Evolutionary conservation across 2,329 filamentous ascomycete genomes (phyloP).

Genomic region (Whalleya microplaca): DNA sequence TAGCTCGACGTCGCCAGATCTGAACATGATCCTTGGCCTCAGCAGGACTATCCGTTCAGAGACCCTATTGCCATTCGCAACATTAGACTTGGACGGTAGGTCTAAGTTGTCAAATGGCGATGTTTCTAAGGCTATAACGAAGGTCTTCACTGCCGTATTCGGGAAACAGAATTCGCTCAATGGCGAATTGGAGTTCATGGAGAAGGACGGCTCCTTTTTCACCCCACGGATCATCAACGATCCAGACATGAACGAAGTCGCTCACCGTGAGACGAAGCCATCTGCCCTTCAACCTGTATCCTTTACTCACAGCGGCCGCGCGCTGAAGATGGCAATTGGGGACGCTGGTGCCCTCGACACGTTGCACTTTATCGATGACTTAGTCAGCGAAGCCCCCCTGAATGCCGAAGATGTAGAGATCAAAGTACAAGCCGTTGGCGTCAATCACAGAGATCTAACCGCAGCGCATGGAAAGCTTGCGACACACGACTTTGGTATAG

Average conservation of each 20-base stretch:
- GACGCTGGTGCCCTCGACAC: conserved; percentile 36
- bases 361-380: conserved; percentile 34
- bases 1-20: conserved; percentile 36
- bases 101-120: conserved; percentile 24
- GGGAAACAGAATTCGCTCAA: conserved; percentile 35
- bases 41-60: conserved; percentile 41
- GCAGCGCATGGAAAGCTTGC: conserved; percentile 34
- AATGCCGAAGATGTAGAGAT: conserved; percentile 40
- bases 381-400: conserved; percentile 33
- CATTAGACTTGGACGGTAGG: conserved; percentile 37
- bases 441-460: conserved; percentile 36
- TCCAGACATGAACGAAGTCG: conserved; percentile 45
- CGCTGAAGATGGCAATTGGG: conserved; percentile 33
- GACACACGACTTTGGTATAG: conserved; percentile 31
- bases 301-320: conserved; percentile 40
- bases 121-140: conserved; percentile 31
- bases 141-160: conserved; percentile 44
- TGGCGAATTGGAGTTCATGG: conserved; percentile 49
- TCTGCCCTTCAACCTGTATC: conserved; percentile 42
- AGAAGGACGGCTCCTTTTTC: conserved; percentile 43
- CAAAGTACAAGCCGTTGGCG: conserved; percentile 32
- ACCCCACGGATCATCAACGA: conserved; percentile 47
- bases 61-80: conserved; percentile 38
- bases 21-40: conserved; percentile 40
- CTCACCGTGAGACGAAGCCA: conserved; percentile 47